Evolutionary conservation across 768 basidiomycete genomes (phyloP).

Genomic region (Boletus eberwhitei): DNA sequence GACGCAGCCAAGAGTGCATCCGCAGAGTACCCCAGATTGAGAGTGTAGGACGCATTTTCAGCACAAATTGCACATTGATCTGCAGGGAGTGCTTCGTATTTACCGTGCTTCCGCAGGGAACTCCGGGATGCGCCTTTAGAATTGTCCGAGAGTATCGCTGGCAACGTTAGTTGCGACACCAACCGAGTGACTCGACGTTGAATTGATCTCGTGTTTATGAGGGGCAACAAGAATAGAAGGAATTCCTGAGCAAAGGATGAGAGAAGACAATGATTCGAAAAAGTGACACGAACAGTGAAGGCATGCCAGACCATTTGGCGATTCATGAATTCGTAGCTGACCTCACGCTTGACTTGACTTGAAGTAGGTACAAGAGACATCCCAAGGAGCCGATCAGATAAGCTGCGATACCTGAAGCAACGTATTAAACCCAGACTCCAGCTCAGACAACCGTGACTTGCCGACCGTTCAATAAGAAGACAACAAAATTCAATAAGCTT

Average conservation of each 20-base stretch:
- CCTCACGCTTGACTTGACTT: slow-evolving; percentile 68
- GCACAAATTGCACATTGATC: slow-evolving; percentile 91
- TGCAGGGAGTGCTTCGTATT: slow-evolving; percentile 63
- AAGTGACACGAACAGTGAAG: slow-evolving; percentile 69
- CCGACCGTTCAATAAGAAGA: slow-evolving; percentile 87
- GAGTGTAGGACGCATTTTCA: slow-evolving; percentile 63
- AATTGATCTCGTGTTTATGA: slow-evolving; percentile 67
- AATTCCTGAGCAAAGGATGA: slow-evolving; percentile 72
- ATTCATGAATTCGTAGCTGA: slow-evolving; percentile 99
- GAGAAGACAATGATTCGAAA: not conserved
- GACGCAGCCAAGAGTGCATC: slow-evolving; percentile 41
- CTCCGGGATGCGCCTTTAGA: slow-evolving; percentile 10
- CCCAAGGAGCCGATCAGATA: slow-evolving; percentile 72
- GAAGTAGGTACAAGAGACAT: slow-evolving; percentile 75
- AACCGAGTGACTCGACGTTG: slow-evolving; percentile 51
- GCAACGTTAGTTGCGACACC: slow-evolving; percentile 20
- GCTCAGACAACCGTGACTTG: slow-evolving; percentile 35
- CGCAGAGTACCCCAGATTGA: slow-evolving; percentile 52
- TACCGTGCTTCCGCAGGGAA: slow-evolving; percentile 41
- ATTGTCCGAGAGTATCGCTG: slow-evolving; percentile 34
- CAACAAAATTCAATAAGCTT: slow-evolving; percentile 70
- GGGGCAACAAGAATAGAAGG: slow-evolving; percentile 84
- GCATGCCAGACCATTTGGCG: slow-evolving; percentile 99
- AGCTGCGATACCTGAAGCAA: slow-evolving; percentile 72
- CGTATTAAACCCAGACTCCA: not conserved